Base-by-base conservation (phyloP, 2,329 filamentous ascomycete genomes). In the Fusarium irregulare region DNA sequence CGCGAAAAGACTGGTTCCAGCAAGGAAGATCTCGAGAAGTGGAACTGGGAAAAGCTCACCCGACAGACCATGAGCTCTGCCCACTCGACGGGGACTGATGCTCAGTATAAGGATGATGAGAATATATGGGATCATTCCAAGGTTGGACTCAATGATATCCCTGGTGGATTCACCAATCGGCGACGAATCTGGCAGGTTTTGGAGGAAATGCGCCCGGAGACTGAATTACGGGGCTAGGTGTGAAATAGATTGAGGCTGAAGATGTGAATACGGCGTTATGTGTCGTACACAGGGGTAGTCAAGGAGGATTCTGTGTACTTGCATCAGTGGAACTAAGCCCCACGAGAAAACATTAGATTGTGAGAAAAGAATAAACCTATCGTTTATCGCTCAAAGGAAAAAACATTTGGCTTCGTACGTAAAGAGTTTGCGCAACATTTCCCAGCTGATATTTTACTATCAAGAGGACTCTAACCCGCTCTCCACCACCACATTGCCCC, bases 21-120 rank as follows among this genome's bases (percentile, higher is more conserved):
- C 7, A 28, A 28, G 2, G 12, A 13, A 11, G 42, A 63, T 7
- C 41, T 47, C 1, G n/a, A 51, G 3, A 27, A 25, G 21, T 63
- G 47, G 56, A 50, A 63, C 21, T 63, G 56, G 56, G 60, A 63
- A 27, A 60, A 48, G 42, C 34, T 63, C 13, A 53, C 47, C 4
- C 32, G 60, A 0, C 47, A 63, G 32, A 16, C 54, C 6, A 30
- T 60, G 16, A 37, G 14, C 20, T 32, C 28, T 14, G n/a, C 20
- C 20, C 20, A 21, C 20, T 21, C 20, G 20, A 21, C 20, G 20
- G 20, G 20, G 20, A 21, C 20, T 21, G 20, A 21, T 21, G 20
- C 20, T 21, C 20, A 21, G 20, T 21, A 21, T 21, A 13, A 30
- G 14, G n/a, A 20, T 2, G 25, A 45, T 4, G 40, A 60, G 2